Base-by-base conservation (phyloP, 306 rosid genomes). In the Leucaena leucocephala region DNA sequence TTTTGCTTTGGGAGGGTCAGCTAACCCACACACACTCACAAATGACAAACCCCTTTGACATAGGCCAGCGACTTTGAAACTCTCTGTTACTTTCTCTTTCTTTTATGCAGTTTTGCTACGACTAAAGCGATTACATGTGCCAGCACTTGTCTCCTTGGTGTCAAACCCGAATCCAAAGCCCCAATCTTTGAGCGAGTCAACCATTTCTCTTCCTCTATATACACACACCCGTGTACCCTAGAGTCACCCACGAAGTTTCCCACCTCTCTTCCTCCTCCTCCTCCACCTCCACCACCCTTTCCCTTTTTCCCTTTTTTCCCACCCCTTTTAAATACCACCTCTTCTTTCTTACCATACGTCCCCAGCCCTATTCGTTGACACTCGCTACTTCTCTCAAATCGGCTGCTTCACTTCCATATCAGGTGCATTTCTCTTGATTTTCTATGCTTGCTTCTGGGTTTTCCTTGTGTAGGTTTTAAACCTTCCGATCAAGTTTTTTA, bases 161-260 rank as follows among this genome's bases (percentile, higher is more conserved):
- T 84, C 90, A 82, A 71, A 79, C 73, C 57, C 86, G 94, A 87
- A 94, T 92, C 98, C 97, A 82, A 91, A 57, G 98, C 78, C 46
- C 27, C 82, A 67, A 71, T 7, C 46, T 42, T 15, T 1, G 17
- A 22, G 22, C 12, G 83, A 88, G 98, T 92, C 97, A 92, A 90
- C 94, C 34, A 83, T 76, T 27, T 27, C 27, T 27, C 27, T 27
- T 27, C 27, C 27, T 27, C 27, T 27, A 43, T 19, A 19, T 8
- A 57, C 27, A 35, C 63, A 78, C 86, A 48, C 80, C 35, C 84
- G 78, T 65, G 70, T 65, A 65, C 45, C 70, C 70, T 87, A 87
- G 79, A 75, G 74, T 78, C 75, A 44, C 81, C 75, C 45, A 63
- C 83, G 98, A 94, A 92, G 84, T 89, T 91, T 94, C 98, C 89